These are phyloP conservation scores for Penicillium canariense DNA, from an alignment of 495 filamentous ascomycete genomes.

Conservation along the genomic window DNA sequence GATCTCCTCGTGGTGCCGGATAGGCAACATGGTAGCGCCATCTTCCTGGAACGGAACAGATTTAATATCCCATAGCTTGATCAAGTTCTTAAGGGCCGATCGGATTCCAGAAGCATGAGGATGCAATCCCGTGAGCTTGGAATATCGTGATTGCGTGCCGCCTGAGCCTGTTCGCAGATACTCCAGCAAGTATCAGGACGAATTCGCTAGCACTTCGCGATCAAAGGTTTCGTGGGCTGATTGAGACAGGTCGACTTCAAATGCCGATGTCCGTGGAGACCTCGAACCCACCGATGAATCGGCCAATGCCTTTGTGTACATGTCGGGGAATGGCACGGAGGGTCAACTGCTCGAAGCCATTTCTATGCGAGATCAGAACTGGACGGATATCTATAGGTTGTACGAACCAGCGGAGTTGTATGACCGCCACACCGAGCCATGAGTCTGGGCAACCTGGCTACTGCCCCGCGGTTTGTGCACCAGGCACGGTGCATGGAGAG, in stretches of 20 bases:
- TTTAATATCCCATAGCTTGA: slow-evolving; percentile 33
- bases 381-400: slow-evolving; percentile 27
- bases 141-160: slow-evolving; percentile 27
- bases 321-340: too few relatives aligned
- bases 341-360: slow-evolving; percentile 31
- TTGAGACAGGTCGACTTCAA: neutral
- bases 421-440: slow-evolving; percentile 17
- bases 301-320: slow-evolving; percentile 26
- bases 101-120: slow-evolving; percentile 26
- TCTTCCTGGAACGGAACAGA: slow-evolving; percentile 26
- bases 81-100: slow-evolving; percentile 26
- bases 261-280: slow-evolving; percentile 29
- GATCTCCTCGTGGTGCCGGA: slow-evolving; percentile 25
- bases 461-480: slow-evolving; percentile 11
- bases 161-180: too few relatives aligned
- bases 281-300: slow-evolving; percentile 32
- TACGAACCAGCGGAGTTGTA: slow-evolving; percentile 31
- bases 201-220: too few relatives aligned
- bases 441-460: slow-evolving; percentile 24
- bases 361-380: slow-evolving; percentile 18
- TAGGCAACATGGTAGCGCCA: slow-evolving; percentile 29
- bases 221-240: too few relatives aligned
- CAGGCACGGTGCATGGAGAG: slow-evolving; percentile 15
- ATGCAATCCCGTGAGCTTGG: slow-evolving; percentile 24
- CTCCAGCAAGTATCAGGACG: too few relatives aligned